Evolutionary conservation across 495 filamentous ascomycete species (phyloP).

Genomic region (Amniculicola lignicola): DNA sequence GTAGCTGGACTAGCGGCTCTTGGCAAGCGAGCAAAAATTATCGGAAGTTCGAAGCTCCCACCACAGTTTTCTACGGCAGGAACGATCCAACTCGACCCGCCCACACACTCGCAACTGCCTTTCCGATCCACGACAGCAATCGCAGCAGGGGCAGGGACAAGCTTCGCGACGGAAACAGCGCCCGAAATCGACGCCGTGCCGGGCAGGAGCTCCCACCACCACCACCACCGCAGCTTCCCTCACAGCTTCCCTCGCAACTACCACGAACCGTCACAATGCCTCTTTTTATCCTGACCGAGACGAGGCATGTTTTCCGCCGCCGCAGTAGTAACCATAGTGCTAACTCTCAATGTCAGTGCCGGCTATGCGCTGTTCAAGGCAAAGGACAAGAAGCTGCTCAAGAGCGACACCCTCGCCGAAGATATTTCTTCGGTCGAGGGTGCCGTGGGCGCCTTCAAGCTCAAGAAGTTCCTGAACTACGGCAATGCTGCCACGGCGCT

Average conservation of each 20-base stretch:
- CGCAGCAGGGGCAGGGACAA: no score
- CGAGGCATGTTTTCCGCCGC: conserved; percentile 36
- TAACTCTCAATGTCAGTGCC: conserved; percentile 52
- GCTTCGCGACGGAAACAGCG: neutral
- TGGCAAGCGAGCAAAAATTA: neutral
- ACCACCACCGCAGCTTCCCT: no score
- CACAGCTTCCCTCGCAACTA: neutral
- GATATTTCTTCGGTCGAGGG: conserved; percentile 79
- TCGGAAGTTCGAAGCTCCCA: neutral
- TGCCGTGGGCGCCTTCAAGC: conserved; percentile 79
- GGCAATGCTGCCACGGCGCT: conserved; percentile 83
- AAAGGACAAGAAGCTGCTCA: conserved; percentile 94
- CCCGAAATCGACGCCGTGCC: no score
- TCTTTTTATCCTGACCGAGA: conserved; percentile 67
- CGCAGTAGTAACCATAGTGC: neutral
- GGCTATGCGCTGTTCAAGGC: conserved; percentile 98
- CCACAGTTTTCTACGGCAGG: neutral
- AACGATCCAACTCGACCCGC: no score
- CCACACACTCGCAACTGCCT: neutral
- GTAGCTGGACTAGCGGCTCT: neutral
- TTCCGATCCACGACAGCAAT: neutral
- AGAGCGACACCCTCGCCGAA: conserved; percentile 70
- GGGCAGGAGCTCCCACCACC: conserved; percentile 15
- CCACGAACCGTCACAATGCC: conserved; percentile 27
- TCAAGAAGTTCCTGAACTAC: conserved; percentile 87